phyloP scores from a whole-genome alignment of 805 yeast species.

The Peterozyma xylosa region DNA sequence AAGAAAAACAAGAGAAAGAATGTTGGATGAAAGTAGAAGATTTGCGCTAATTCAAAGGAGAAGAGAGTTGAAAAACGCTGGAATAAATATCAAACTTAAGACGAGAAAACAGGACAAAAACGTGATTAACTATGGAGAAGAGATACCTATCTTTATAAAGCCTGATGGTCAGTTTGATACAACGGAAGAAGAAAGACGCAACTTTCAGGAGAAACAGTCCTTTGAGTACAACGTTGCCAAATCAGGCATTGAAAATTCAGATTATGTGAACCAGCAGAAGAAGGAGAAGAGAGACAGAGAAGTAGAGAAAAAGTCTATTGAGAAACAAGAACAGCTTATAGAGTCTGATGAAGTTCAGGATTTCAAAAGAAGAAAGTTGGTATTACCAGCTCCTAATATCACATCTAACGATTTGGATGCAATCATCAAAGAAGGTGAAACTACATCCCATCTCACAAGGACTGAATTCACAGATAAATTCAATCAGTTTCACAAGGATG shows the following conservation, averaged over 20 bases:
- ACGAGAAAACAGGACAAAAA: conserved; percentile 44
- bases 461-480: too few species aligned
- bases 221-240: conserved; percentile 37
- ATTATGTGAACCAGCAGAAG: conserved; percentile 23
- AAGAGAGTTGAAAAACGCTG: conserved; percentile 76
- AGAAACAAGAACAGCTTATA: conserved; percentile 15
- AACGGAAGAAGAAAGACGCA: conserved; percentile 47
- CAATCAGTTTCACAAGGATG: too few species aligned
- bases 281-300: conserved; percentile 22
- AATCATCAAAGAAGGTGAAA: conserved; percentile 6
- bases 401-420: conserved; percentile 9
- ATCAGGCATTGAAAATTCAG: conserved; percentile 36
- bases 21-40: conserved; percentile 71
- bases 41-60: conserved; percentile 73
- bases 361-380: conserved; percentile 28
- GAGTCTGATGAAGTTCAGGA: conserved; percentile 12
- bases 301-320: conserved; percentile 10
- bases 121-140: conserved; percentile 75
- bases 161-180: conserved; percentile 69
- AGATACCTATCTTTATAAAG: conserved; percentile 67
- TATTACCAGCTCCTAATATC: conserved; percentile 26
- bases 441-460: too few species aligned
- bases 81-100: conserved; percentile 43
- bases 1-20: conserved; percentile 77
- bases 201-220: conserved; percentile 25